Conservation (phyloP, 2,329 filamentous ascomycete species). For the Aureobasidium sp. region DNA sequence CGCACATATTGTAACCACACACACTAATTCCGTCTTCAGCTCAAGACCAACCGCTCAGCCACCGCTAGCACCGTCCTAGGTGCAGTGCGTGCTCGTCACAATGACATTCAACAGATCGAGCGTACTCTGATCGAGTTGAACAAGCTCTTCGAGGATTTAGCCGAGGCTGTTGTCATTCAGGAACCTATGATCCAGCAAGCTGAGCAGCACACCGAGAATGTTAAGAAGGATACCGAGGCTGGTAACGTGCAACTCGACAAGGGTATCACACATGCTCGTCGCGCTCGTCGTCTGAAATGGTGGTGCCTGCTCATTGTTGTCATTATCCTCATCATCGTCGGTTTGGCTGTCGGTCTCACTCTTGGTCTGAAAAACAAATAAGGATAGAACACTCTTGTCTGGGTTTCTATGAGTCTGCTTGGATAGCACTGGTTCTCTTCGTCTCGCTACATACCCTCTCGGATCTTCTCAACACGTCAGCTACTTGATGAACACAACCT, state of each 20-base stretch:
- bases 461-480: not conserved
- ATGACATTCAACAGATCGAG: constrained; percentile 74
- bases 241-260: constrained; percentile 61
- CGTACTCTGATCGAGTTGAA: constrained; percentile 62
- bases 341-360: constrained; percentile 40
- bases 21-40: constrained; percentile 36
- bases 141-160: constrained; percentile 64
- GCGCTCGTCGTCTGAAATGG: constrained; percentile 71
- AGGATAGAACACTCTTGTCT: not conserved
- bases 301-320: constrained; percentile 57
- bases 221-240: constrained; percentile 56
- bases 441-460: not conserved
- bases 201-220: constrained; percentile 57
- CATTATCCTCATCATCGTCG: constrained; percentile 40
- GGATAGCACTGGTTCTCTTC: not conserved
- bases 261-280: constrained; percentile 58
- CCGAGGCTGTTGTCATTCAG: constrained; percentile 64
- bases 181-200: constrained; percentile 53
- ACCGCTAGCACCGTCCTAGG: constrained; percentile 66
- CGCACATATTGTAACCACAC: not conserved
- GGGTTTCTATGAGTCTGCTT: not conserved
- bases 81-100: constrained; percentile 72
- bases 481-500: not conserved
- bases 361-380: constrained; percentile 29
- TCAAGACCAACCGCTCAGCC: constrained; percentile 64